Evolutionary conservation across 495 filamentous ascomycete species (phyloP).

Genomic region (Hyaloscypha finlandica): DNA sequence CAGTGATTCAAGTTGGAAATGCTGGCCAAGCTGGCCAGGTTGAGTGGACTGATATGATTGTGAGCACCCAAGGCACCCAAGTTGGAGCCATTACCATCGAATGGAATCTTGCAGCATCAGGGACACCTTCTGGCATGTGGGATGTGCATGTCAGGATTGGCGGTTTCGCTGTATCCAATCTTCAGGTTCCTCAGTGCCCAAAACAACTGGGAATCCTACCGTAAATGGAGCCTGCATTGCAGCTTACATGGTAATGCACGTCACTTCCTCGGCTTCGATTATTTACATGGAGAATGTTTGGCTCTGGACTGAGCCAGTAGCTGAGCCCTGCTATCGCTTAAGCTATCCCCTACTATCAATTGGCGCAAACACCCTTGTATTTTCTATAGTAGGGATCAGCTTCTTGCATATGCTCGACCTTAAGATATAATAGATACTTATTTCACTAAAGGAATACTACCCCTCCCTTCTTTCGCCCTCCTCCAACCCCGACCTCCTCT

Average conservation of each 20-base stretch:
- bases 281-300: conserved; percentile 64
- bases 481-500: too few species aligned
- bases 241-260: conserved; percentile 50
- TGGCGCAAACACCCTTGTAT: too few species aligned
- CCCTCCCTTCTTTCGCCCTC: too few species aligned
- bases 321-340: too few species aligned
- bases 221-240: conserved; percentile 45
- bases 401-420: too few species aligned
- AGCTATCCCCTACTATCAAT: too few species aligned
- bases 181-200: conserved; percentile 42
- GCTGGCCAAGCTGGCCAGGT: conserved; percentile 54
- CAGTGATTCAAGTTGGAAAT: conserved; percentile 61
- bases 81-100: conserved; percentile 49
- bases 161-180: conserved; percentile 43
- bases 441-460: too few species aligned
- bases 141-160: conserved; percentile 50
- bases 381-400: too few species aligned
- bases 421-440: too few species aligned
- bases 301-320: conserved; percentile 62
- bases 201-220: conserved; percentile 26
- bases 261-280: conserved; percentile 45
- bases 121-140: conserved; percentile 33
- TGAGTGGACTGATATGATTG: conserved; percentile 60
- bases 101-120: conserved; percentile 30
- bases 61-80: conserved; percentile 47